phyloP scores from a whole-genome alignment of 176 grass and related monocot species.

The Puya raimondii region DNA sequence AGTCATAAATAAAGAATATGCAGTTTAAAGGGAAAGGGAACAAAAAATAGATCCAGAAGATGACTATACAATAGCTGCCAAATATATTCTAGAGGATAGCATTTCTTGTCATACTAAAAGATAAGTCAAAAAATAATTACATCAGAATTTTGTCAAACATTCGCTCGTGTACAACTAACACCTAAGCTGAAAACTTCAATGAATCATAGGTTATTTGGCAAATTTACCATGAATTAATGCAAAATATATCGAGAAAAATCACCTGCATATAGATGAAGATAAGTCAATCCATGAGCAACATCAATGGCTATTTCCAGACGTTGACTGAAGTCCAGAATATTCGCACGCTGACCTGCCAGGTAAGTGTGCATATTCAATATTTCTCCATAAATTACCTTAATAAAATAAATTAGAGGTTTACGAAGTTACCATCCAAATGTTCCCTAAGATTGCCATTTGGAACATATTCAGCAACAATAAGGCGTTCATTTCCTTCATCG shows the following conservation, averaged over 20 bases:
- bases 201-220: neutral
- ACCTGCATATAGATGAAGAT: slow-evolving; percentile 97
- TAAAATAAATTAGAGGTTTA: slow-evolving; percentile 25
- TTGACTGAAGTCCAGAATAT: slow-evolving; percentile 64
- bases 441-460: slow-evolving; percentile 91
- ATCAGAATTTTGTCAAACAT: too few species aligned
- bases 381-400: slow-evolving; percentile 9
- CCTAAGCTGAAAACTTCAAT: neutral
- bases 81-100: too few species aligned
- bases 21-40: too few species aligned
- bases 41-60: too few species aligned
- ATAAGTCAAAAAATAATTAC: too few species aligned
- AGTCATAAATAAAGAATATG: too few species aligned
- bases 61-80: too few species aligned
- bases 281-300: slow-evolving; percentile 92
- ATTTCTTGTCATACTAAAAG: too few species aligned
- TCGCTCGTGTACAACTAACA: too few species aligned
- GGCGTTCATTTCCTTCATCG: slow-evolving; percentile 54
- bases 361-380: slow-evolving; percentile 14
- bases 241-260: slow-evolving; percentile 5
- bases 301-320: slow-evolving; percentile 93
- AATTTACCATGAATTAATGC: neutral
- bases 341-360: slow-evolving; percentile 60
- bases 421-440: slow-evolving; percentile 88
- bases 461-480: slow-evolving; percentile 80